Base-by-base conservation (phyloP, 768 basidiomycete genomes). In the Nevesoporus exiguus region DNA sequence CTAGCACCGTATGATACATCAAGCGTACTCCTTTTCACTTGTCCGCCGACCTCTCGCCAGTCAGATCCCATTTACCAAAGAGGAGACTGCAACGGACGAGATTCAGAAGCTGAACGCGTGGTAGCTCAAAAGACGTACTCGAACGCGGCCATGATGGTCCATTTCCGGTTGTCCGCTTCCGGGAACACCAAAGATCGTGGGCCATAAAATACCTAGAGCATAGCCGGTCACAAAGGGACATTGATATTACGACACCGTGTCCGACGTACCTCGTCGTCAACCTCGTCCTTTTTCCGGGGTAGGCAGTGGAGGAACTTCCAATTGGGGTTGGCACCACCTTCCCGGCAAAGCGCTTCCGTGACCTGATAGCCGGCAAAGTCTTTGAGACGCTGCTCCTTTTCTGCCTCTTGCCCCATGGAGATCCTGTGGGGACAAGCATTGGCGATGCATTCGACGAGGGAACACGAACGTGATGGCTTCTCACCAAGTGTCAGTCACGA, bases 231-330 rank as follows among this genome's bases (percentile, higher is more conserved):
- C 34, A 45, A 43, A 30, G 25, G 40, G 43, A 22, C 7, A 37
- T 22, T 10, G 43, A 22, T 8, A 37, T 22, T 10, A 19, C 3
- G 37, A 7, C 11, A 25, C 4, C 0, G 8, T 10, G 2, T 15
- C n/a, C 3, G 31, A 66, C 71, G 4, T n/a, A 86, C 94, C 76
- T 96, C 93, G 65, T 98, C 94, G 66, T 98, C 90, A 43, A 99
- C 96, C 70, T 99, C 96, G 59, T 97, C 78, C 41, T 80, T 71
- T 74, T 99, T 97, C 56, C 96, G 80, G 24, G 97, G 97, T 22
- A 99, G 77, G 69, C 96, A 98, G 66, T 99, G 97, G 71, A 98
- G 72, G 80, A 98, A 98, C 69, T 88, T 86, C 93, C 94, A 97
- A 64, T 91, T 74, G 4, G 84, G 81, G 30, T 90, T 86, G 11